These are phyloP conservation scores for Aureobasidium sp. DNA, from an alignment of 2,329 filamentous ascomycete species.

Conservation along the genomic window DNA sequence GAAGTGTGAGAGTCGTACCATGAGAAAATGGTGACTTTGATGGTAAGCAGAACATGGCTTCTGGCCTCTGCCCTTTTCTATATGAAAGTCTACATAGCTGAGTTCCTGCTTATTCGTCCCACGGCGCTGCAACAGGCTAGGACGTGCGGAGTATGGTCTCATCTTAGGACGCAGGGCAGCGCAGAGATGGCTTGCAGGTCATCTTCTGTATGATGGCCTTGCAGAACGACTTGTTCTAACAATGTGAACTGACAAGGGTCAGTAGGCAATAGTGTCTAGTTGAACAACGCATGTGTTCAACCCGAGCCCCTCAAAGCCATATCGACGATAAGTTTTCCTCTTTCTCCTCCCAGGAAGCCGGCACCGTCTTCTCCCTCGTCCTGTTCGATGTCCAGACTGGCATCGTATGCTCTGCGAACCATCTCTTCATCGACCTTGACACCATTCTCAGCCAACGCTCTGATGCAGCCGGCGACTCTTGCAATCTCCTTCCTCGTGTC, in stretches of 20 bases:
- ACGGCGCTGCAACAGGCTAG: not conserved
- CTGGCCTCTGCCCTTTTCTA: too few species aligned
- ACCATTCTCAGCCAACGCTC: conserved; percentile 73
- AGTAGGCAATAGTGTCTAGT: not conserved
- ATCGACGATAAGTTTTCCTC: conserved; percentile 31
- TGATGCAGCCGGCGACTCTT: conserved; percentile 71
- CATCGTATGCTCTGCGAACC: conserved; percentile 74
- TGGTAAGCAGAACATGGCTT: too few species aligned
- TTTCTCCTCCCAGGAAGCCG: conserved; percentile 32
- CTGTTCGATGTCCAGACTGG: conserved; percentile 67
- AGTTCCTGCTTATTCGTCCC: not conserved
- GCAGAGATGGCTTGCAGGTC: not conserved
- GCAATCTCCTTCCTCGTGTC: conserved; percentile 83
- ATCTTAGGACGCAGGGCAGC: not conserved
- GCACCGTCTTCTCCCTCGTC: conserved; percentile 50
- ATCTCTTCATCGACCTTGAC: conserved; percentile 85
- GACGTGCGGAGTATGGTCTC: not conserved
- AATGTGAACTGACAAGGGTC: not conserved
- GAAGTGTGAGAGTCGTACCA: too few species aligned
- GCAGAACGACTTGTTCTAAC: not conserved
- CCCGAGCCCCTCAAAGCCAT: conserved; percentile 23
- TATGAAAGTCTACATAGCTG: not conserved
- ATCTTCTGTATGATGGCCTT: not conserved
- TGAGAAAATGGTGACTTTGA: too few species aligned
- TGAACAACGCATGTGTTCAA: not conserved